Percentiles rank a stretch among this genome's conserved stretches.
phyloP scores from a whole-genome alignment of 148 eudicot genomes.

The Rheum nobile region DNA sequence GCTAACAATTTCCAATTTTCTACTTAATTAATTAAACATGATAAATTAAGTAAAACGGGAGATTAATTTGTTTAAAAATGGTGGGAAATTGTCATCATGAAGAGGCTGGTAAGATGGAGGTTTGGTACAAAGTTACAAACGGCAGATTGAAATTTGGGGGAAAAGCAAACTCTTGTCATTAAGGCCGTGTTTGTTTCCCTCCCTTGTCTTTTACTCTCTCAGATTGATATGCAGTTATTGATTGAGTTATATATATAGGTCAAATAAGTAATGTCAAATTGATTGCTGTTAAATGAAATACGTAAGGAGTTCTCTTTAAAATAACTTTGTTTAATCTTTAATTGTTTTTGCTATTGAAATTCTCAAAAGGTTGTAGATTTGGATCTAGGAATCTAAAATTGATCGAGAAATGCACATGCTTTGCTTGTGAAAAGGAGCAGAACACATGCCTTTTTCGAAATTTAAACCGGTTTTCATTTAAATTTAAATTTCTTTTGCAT shows the following conservation, averaged over 20 bases:
- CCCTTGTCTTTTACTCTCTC: slow-evolving; percentile 5
- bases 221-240: not conserved
- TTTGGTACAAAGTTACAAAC: slow-evolving; percentile 2
- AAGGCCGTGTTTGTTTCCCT: slow-evolving; percentile 9
- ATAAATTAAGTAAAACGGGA: not conserved
- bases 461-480: not conserved
- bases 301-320: too few relatives aligned
- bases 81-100: not conserved
- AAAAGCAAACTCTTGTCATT: slow-evolving; percentile 8
- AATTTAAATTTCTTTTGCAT: not conserved
- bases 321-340: not conserved
- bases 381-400: slow-evolving; percentile 7
- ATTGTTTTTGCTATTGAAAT: not conserved
- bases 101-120: not conserved
- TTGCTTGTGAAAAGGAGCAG: slow-evolving; percentile 8
- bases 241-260: not conserved
- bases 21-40: not conserved
- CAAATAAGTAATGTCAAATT: not conserved
- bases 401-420: slow-evolving; percentile 8
- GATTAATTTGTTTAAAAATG: not conserved
- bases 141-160: slow-evolving; percentile 2
- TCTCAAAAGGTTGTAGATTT: slow-evolving; percentile 7
- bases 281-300: not conserved
- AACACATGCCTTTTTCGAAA: slow-evolving; percentile 9
- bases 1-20: not conserved